Base-by-base conservation (phyloP, 306 rosid species). In the Abrus pulchellus region DNA sequence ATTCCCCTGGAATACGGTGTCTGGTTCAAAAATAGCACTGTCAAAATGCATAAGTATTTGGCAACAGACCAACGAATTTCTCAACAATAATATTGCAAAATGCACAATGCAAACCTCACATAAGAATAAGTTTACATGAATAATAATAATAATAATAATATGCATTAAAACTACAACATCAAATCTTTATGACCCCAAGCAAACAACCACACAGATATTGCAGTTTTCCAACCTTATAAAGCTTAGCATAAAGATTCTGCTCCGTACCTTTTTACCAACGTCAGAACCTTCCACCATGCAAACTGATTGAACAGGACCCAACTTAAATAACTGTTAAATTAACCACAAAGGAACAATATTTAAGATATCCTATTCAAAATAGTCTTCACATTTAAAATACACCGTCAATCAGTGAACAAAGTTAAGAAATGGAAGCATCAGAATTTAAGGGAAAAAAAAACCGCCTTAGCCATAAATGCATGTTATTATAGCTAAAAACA, bases 261-360 rank as follows among this genome's bases (percentile, higher is more conserved):
- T 50, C 27, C 29, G 3, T 85, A 95, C 99, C 99, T 90, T 81
- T 73, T 87, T 61, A 55, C 59, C 20, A 32, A 11, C 68, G 72
- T 85, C 92, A 59, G 95, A 81, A 6, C 78, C 85, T 79, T 91
- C 92, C 53, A 78, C 79, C 63, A 90, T 55, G 87, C 98, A 95
- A 76, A 91, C 84, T 3, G 94, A 95, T 72, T 78, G 89, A 83
- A 88, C 78, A 67, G 96, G 85, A 9, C 90, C 80, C 79, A 95
- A 56, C 85, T 84, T 90, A 85, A 86, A 95, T 30, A 95, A 82
- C 99, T 93, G 88, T 53, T 20, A 77, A 44, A 33, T 76, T 38
- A 81, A 75, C 44, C 84, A 57, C 40, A 70, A 80, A 84, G 64
- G 59, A 72, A 68, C 54, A 73, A 38, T 68, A 54, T 43, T 64